Conservation (phyloP, 768 basidiomycete species). For the Cystofilobasidium bisporidii region DNA sequence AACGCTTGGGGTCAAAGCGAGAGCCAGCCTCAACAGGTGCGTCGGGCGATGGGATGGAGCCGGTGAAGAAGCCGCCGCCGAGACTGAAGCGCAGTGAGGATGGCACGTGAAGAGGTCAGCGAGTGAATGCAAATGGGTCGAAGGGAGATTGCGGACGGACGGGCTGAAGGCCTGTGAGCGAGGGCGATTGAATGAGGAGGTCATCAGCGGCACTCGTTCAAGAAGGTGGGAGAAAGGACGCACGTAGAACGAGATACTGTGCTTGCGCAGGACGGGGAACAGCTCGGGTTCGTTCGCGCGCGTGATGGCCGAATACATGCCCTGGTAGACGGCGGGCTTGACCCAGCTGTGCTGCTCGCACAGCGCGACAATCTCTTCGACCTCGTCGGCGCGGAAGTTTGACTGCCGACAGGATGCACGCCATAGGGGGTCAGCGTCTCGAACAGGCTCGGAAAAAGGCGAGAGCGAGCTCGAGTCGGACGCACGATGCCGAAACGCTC, state of each 20-base stretch:
- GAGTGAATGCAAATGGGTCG: too few relatives aligned
- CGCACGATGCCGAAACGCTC: conserved; percentile 34
- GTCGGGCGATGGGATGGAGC: not conserved
- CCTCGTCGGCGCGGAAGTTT: not conserved
- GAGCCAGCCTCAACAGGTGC: not conserved
- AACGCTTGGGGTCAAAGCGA: not conserved
- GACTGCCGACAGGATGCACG: not conserved
- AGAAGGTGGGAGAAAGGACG: not conserved
- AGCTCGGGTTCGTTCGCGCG: not conserved
- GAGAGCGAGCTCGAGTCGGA: not conserved
- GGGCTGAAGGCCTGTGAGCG: too few relatives aligned
- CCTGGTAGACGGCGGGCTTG: conserved; percentile 2
- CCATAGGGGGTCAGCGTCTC: not conserved
- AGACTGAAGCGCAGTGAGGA: not conserved
- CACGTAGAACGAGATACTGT: conserved; percentile 9
- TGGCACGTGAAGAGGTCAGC: too few relatives aligned
- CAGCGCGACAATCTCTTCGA: not conserved
- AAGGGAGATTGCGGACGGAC: too few relatives aligned
- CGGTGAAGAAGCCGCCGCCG: conserved; percentile 1
- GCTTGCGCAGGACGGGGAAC: conserved; percentile 8
- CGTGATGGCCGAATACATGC: not conserved
- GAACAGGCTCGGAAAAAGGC: not conserved
- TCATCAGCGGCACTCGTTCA: too few relatives aligned
- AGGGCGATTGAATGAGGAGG: too few relatives aligned
- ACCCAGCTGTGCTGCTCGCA: not conserved